Base-by-base conservation (phyloP, 1,284 basidiomycete species). In the Trichosporon sp. region DNA sequence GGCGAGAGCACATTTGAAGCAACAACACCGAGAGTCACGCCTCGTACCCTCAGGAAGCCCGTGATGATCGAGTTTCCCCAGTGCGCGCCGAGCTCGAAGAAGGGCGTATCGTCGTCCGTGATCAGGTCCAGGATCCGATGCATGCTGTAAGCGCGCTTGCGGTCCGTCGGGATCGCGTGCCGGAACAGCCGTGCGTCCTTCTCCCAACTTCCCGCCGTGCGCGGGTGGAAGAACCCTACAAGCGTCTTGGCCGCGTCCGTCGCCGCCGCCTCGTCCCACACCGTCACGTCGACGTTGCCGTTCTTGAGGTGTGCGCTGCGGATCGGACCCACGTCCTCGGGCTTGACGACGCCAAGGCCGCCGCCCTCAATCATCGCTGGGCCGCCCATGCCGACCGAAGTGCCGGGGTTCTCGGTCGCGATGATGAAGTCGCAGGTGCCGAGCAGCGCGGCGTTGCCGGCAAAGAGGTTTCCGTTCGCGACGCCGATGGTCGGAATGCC, bases 281-380 rank as follows among this genome's bases (percentile, higher is more conserved):
- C 66, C 4, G 65, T 57, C 19, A 68, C 54, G 59, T 68, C 66
- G n/a, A 68, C 56, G 58, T 68, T 68, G 62, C 66, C 66, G 46
- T 68, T 68, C 37, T 40, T 32, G n/a, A 61, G 27, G 36, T 68
- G 66, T 21, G 65, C 58, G 16, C 58, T 21, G 56, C 66, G 64
- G 19, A 64, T 34, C 0, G 66, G 66, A 1, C 66, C 66, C 4
- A 68, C 64, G 5, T 68, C 66, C 25, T 68, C 66, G n/a, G 66
- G 64, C 16, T 57, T 56, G 57, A 57, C 36, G 13, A 56, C 59
- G 23, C 64, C 66, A 7, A 68, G 64, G 3, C 64, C 64, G 10
- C 66, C 66, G 25, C 66, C 66, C 58, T 65, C 66, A 33, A 68
- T 65, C 66, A 68, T 68, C 1, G 66, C 66, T 1, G 66, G 66